Evolutionary conservation across 345 rosid genomes (phyloP), one percentile per base, ranked within the genome.

Genomic region (Boechera retrofracta): DNA sequence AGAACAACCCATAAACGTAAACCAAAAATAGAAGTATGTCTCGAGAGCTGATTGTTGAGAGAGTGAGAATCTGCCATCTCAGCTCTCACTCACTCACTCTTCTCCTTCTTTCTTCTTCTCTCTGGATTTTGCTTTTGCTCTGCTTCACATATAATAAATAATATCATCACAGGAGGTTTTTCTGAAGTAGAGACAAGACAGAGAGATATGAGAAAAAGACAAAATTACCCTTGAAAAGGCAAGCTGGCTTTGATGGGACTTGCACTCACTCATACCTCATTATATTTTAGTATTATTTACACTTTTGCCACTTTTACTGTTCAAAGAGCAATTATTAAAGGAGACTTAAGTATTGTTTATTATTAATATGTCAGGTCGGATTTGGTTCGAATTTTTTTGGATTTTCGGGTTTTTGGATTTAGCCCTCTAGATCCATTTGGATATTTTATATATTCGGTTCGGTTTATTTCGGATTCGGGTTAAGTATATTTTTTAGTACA

Each of bases 1-100:
- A 89, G 88, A 10, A 92, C 91, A 0, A 90, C 88, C 97, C 98
- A 90, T 63, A 92, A 67, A 61, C 93, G 89, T 35, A 89, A 75
- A 36, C 89, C 90, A 44, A 91, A 88, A 42, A 91, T 85, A 49
- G 87, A 90, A 26, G 97, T 90, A 44, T 56, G 81, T 69, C 74
- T 87, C 0, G 97, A 90, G 52, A 94, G 85, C 81, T 85, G 79
- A 80, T 82, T 86, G 87, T 89, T 89, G 57, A 91, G 74, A 74
- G 87, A 88, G 29, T 89, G 82, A 76, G 84, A 81, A 74, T 76
- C 86, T 82, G 96, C 86, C 98, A 93, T 89, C 69, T 56, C 0
- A 78, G 65, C 63, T 51, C 12, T 21, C 77, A 32, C 52, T 36
- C 73, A 31, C 49, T 47, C 12, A 51, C 55, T 73, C 76, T 68